Evolutionary conservation across 2,329 filamentous ascomycete species (phyloP), one percentile per base, ranked within the genome.

Genomic region (Arthrocladium fulminans): DNA sequence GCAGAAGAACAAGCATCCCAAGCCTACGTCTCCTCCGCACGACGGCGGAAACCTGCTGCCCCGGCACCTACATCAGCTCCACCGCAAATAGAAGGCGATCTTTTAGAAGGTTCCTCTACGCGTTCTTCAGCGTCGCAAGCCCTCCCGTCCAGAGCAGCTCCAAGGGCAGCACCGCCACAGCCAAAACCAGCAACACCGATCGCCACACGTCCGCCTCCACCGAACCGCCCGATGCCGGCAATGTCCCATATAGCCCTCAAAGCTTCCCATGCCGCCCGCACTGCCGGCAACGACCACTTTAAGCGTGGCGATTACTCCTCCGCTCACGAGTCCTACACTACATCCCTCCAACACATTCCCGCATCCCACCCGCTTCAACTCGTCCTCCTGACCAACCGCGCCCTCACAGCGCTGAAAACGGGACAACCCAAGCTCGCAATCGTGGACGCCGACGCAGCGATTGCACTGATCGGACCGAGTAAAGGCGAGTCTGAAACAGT

Each of bases 251-350:
- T 80, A 5, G 81, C 83, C 0, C 73, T 96, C 15, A 77, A 83
- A 54, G 79, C 79, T 3, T 95, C 88, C 8, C 83, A 84, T n/a
- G 76, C 79, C 40, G 80, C 92, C 59, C 84, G 92, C 12, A 75
- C 83, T 41, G 81, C 83, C 54, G 92, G 90, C 15, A 87, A 88
- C 8, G 83, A 85, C 46, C 86, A 94, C 55, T 97, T 95, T 70
- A 97, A 96, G 67, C 81, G 87, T 29, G 92, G 92, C 27, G 92
- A 98, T 65, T 98, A 88, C 65, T 84, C 86, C 15, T 77, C 85
- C 8, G 92, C 92, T 0, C 88, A 96, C 60, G 74, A 80, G 17
- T 83, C 84, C 1, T 98, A 97, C 65, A 81, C 85, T 0, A 77
- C 79, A 24, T 88, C 92, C 1, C 72, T 98, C 2, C 71, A 76